Evolutionary conservation across 129 eudicot species (phyloP).

Genomic region (Oenanthe sinensis): DNA sequence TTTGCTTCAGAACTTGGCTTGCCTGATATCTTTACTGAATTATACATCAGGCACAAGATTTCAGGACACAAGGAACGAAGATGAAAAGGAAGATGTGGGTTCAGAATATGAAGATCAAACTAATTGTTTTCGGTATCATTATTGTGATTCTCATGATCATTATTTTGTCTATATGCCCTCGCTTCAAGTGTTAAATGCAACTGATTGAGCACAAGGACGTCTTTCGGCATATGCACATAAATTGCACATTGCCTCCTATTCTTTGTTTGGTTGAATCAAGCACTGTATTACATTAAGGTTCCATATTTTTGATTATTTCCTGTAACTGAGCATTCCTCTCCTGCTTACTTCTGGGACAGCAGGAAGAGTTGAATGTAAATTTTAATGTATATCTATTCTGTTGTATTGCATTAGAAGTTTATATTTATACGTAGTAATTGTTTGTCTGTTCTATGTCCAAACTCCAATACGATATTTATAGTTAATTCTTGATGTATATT

Average conservation of each 20-base stretch:
- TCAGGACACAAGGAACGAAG: slow-evolving; percentile 56
- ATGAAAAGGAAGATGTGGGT: slow-evolving; percentile 63
- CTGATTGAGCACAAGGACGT: not conserved
- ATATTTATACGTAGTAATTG: not conserved
- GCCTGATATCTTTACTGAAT: not conserved
- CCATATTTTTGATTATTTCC: not conserved
- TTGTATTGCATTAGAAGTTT: not conserved
- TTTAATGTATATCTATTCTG: not conserved
- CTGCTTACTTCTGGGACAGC: not conserved
- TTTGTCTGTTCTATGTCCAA: not conserved
- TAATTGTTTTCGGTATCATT: slow-evolving; percentile 46
- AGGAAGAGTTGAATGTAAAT: not conserved
- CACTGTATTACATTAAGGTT: not conserved
- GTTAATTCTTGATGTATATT: too few relatives aligned
- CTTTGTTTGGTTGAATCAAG: not conserved
- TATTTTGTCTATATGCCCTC: slow-evolving; percentile 39
- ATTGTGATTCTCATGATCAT: slow-evolving; percentile 36
- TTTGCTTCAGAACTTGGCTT: not conserved
- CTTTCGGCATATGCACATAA: not conserved
- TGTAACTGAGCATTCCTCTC: not conserved
- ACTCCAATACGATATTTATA: not conserved
- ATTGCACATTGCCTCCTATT: not conserved
- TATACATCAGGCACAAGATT: slow-evolving; percentile 52
- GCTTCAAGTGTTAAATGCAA: slow-evolving; percentile 36
- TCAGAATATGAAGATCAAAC: slow-evolving; percentile 62